Percentiles rank a stretch among this genome's conserved stretches.
phyloP scores from a whole-genome alignment of 441 rosid species.

The Cnidoscolus chayamansa region DNA sequence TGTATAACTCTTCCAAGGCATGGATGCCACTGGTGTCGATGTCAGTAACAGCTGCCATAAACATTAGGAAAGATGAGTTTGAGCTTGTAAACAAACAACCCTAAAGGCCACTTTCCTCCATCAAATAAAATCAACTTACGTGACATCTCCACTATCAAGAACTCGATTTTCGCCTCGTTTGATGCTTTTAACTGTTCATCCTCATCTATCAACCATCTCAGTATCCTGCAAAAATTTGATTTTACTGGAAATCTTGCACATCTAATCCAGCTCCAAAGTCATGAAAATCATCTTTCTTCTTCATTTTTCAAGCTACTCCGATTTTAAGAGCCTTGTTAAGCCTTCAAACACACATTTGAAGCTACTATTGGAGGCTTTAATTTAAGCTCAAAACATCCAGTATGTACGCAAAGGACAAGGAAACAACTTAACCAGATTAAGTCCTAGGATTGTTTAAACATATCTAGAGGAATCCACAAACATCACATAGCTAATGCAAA shows the following conservation, averaged over 20 bases:
- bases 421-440: not conserved
- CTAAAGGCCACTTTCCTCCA: not conserved
- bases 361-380: too few relatives aligned
- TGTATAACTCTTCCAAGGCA: slow-evolving; percentile 62
- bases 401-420: too few relatives aligned
- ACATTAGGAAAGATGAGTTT: not conserved
- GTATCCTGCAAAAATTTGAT: slow-evolving; percentile 43
- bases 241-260: not conserved
- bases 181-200: slow-evolving; percentile 50
- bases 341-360: too few relatives aligned
- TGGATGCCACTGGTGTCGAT: slow-evolving; percentile 91
- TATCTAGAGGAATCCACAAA: not conserved
- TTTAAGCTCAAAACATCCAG: too few relatives aligned
- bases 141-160: slow-evolving; percentile 80
- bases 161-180: slow-evolving; percentile 40
- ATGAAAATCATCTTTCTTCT: not conserved
- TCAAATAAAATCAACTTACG: slow-evolving; percentile 43
- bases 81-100: not conserved
- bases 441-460: not conserved
- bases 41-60: slow-evolving; percentile 72
- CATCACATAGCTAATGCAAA: not conserved
- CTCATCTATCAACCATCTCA: slow-evolving; percentile 79
- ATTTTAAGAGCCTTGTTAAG: too few relatives aligned
- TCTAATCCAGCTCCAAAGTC: not conserved
- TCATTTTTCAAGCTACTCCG: not conserved